Evolutionary conservation across 1,284 basidiomycete genomes (phyloP), one percentile per base, ranked within the genome.

Genomic region (Vanrija sp.): DNA sequence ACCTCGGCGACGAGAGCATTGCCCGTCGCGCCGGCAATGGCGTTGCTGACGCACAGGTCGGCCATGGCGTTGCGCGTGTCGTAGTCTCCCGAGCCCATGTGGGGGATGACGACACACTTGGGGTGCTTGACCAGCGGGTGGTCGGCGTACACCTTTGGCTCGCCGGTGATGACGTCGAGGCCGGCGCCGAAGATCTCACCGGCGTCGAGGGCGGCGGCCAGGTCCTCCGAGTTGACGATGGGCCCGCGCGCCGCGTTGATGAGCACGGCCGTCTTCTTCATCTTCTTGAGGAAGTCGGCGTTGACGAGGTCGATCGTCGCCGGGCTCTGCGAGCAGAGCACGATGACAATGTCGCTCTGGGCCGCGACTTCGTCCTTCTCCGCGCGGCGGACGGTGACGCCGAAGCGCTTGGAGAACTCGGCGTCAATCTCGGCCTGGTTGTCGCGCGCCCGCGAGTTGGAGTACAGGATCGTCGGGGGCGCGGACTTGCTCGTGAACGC

Each of bases 161-260:
- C 95, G 29, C 90, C 91, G 62, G 93, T 91, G 12, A 97, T 85
- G 34, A 98, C 95, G 73, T 98, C 95, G 6, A 98, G 68, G 0
- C 91, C 95, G 0, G 95, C 95, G 21, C 86, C 93, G 80, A 88
- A 95, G 43, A 98, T 88, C 82, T 85, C 85, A 3, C 83, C 83
- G 59, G 86, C 83, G 46, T 80, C 78, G 45, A 98, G 77, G 0
- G 93, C 94, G 57, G 82, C 83, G 1, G 87, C 87, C 9, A 98
- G 82, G 9, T 94, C 94, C 42, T 88, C 84, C 5, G 87, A 89
- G 72, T 98, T 91, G 12, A 98, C 88, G 6, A 97, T 78, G 0
- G 89, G 78, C 1, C 81, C 80, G 38, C 91, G 78, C 18, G 84
- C 83, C 1, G 86, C 83, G 68, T 96, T 96, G 43, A 95, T 85